Evolutionary conservation across 169 alveolate species (phyloP).

Genomic region (Hepatocystis sp.): DNA sequence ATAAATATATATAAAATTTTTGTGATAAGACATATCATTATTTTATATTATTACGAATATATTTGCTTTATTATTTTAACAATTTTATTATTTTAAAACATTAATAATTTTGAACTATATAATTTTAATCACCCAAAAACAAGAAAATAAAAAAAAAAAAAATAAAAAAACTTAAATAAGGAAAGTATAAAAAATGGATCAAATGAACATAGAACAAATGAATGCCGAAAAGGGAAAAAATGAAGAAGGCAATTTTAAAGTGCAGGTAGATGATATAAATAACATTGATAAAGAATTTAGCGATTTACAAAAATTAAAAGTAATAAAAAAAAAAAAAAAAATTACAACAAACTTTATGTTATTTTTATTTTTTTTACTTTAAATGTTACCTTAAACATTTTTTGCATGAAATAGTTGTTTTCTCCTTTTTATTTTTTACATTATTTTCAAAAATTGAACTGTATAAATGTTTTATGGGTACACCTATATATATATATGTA

Average conservation of each 20-base stretch:
- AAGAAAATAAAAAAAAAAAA: not conserved
- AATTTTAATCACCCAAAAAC: not conserved
- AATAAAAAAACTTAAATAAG: not conserved
- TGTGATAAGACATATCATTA: too few species aligned
- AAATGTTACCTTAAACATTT: too few species aligned
- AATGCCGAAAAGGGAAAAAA: constrained; percentile 25
- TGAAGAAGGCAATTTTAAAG: constrained; percentile 43
- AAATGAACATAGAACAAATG: constrained; percentile 48
- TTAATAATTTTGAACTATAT: too few species aligned
- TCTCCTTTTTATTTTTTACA: not conserved
- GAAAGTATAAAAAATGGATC: constrained; percentile 23
- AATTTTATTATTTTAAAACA: too few species aligned
- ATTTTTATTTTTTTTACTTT: too few species aligned
- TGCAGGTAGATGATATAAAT: constrained; percentile 61
- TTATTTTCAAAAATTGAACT: not conserved
- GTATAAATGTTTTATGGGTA: not conserved
- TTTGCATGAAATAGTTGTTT: too few species aligned
- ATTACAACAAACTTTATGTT: too few species aligned
- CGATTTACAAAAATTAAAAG: constrained; percentile 69
- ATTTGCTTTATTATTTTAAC: too few species aligned
- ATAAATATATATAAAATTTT: too few species aligned
- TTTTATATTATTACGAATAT: too few species aligned
- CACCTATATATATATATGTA: constrained; percentile 1
- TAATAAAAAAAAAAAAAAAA: not conserved
- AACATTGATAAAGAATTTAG: constrained; percentile 68